Base-by-base conservation (phyloP, 2,329 filamentous ascomycete species). In the Metarhizium brunneum region DNA sequence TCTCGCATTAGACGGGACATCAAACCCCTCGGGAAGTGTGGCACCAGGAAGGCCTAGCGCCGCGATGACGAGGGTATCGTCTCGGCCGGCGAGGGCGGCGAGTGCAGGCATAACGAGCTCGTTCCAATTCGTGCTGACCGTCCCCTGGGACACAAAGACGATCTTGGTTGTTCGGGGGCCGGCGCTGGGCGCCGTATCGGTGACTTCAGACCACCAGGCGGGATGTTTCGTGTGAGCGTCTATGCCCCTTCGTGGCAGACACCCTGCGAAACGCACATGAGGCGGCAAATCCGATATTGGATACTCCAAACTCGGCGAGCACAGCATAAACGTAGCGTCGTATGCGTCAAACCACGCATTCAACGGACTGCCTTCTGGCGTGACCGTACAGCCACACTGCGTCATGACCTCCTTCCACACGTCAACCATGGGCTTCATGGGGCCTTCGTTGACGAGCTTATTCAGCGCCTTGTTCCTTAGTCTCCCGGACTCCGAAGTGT, bases 91-190 rank as follows among this genome's bases (percentile, higher is more conserved):
- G 8, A 81, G 66, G 0, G 67, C 77, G 10, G 65, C 50, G n/a
- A 81, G 66, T 0, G 76, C 70, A 0, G 78, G 77, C 2, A 75
- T 58, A 14, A 79, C 60, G 3, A 81, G 68, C 30, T 77, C 66
- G 11, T 61, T 60, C 55, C 71, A 71, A 25, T 73, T 69, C 8
- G 35, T 36, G 6, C 35, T 36, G 4, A 76, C 59, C 2, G 77
- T 80, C 4, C 77, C 77, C 59, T 80, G 77, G 1, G 71, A 69
- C 7, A 80, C 75, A 25, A 72, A 66, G 8, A 80, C 64, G 29
- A 80, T 59, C 53, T 70, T 71, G 55, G 72, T 74, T 13, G 38
- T 11, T 5, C 14, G 38, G 6, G 13, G 14, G 20, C 30, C 35
- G 18, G 68, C 58, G 1, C 58, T 63, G 49, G 43, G 38, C 76